Evolutionary conservation across 192 early-diverging fungal genomes (phyloP).

Genomic region (Linderina pennispora): DNA sequence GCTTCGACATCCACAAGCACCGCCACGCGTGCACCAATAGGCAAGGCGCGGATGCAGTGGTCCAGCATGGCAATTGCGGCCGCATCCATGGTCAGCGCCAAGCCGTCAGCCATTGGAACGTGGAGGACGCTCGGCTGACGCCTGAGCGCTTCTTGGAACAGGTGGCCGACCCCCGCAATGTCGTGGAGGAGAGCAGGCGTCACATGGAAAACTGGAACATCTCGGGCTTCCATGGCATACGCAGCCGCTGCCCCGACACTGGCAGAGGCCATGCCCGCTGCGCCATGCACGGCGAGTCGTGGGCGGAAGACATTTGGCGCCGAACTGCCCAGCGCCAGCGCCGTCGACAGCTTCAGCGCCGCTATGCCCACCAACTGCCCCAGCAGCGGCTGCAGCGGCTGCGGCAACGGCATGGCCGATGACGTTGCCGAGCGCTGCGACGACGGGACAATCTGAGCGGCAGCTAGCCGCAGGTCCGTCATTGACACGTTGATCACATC

Average conservation of each 20-base stretch:
- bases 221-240: slow-evolving; percentile 52
- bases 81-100: slow-evolving; percentile 48
- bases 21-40: slow-evolving; percentile 47
- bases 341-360: slow-evolving; percentile 11
- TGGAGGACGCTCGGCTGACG: slow-evolving; percentile 55
- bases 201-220: slow-evolving; percentile 54
- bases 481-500: slow-evolving; percentile 44
- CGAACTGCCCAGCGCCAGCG: slow-evolving; percentile 14
- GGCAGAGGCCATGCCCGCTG: slow-evolving; percentile 54
- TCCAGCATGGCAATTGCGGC: slow-evolving; percentile 40
- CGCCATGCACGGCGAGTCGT: slow-evolving; percentile 55
- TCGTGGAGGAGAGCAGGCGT: too few relatives aligned
- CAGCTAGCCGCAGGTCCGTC: too few relatives aligned
- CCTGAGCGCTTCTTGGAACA: slow-evolving; percentile 55
- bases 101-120: slow-evolving; percentile 49
- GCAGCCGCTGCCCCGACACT: slow-evolving; percentile 50
- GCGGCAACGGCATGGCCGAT: too few relatives aligned
- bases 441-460: too few relatives aligned
- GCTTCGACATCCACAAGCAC: too few relatives aligned
- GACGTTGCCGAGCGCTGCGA: too few relatives aligned
- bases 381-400: too few relatives aligned
- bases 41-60: slow-evolving; percentile 46
- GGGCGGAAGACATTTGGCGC: slow-evolving; percentile 42
- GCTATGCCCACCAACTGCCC: too few relatives aligned
- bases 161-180: too few relatives aligned